Percentiles rank a stretch among this genome's conserved stretches.
Conservation (phyloP, 1,139 yeast species). For the Blastobotrys arbuscula region DNA sequence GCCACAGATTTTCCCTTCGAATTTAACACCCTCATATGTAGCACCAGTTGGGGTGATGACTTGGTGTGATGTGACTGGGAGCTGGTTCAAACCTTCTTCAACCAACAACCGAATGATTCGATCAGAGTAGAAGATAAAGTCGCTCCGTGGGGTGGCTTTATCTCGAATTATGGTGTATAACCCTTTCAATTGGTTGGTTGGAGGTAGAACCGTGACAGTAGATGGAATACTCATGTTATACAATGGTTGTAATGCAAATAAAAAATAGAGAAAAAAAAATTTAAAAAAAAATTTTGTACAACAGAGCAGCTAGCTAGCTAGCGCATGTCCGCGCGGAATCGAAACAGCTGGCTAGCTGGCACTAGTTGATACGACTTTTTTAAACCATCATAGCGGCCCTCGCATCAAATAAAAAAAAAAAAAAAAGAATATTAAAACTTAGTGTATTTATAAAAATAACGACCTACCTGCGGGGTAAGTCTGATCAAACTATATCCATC, state of each 20-base stretch:
- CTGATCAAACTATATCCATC: constrained; percentile 1
- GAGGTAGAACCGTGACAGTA: constrained; percentile 63
- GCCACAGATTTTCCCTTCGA: constrained; percentile 92
- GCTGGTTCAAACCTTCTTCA: constrained; percentile 88
- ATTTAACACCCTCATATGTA: constrained; percentile 69
- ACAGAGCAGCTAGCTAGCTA: too few species aligned
- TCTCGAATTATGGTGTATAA: constrained; percentile 88
- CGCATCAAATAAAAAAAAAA: not conserved
- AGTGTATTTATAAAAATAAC: not conserved
- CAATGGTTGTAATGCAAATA: not conserved
- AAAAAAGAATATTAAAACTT: not conserved
- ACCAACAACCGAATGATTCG: constrained; percentile 87
- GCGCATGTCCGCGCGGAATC: too few species aligned
- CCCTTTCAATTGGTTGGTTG: constrained; percentile 83
- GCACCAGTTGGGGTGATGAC: constrained; percentile 77
- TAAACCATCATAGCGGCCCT: too few species aligned
- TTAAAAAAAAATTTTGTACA: not conserved
- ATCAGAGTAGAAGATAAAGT: constrained; percentile 91
- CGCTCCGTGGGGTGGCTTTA: constrained; percentile 71
- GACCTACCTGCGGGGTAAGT: not conserved
- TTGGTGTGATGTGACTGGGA: constrained; percentile 67
- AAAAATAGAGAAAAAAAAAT: not conserved
- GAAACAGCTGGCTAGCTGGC: too few species aligned
- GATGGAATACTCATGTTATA: too few species aligned
- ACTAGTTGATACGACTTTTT: too few species aligned